Conservation (phyloP, 2,329 filamentous ascomycete species). For the Paraphaeosphaeria sporulosa region DNA sequence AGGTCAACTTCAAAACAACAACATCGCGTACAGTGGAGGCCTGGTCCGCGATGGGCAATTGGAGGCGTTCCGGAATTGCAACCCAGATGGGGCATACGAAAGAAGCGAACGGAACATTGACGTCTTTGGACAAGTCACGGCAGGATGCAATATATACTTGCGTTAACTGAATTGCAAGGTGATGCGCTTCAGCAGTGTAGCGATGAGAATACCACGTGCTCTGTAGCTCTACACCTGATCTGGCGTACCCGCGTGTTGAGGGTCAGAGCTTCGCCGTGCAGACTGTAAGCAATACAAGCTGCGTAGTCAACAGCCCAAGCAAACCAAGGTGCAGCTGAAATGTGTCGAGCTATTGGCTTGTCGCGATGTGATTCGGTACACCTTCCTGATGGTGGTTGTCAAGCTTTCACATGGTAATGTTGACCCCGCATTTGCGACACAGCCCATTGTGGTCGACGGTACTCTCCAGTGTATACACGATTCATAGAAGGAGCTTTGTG, state of each 20-base stretch:
- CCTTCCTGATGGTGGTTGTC: slow-evolving; percentile 23
- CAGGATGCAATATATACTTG: too few species aligned
- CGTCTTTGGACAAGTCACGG: not conserved
- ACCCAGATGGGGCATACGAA: not conserved
- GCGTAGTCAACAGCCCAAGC: slow-evolving; percentile 12
- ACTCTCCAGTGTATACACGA: not conserved
- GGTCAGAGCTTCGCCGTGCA: not conserved
- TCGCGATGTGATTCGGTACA: slow-evolving; percentile 30
- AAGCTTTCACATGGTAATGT: slow-evolving; percentile 33
- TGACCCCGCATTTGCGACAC: slow-evolving; percentile 33
- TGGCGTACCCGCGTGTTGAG: not conserved
- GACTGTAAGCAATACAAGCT: not conserved
- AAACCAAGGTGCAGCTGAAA: slow-evolving; percentile 15
- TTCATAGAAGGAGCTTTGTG: not conserved
- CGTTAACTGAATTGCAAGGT: not conserved
- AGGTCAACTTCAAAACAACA: not conserved
- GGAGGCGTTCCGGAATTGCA: not conserved
- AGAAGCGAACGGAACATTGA: not conserved
- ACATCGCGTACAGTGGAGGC: not conserved
- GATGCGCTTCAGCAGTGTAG: not conserved
- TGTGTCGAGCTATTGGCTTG: slow-evolving; percentile 23
- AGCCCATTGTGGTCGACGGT: not conserved
- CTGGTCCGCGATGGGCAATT: not conserved
- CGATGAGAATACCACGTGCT: not conserved
- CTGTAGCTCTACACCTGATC: not conserved